Conservation (phyloP, 129 eudicot species). For the Apium graveolens region DNA sequence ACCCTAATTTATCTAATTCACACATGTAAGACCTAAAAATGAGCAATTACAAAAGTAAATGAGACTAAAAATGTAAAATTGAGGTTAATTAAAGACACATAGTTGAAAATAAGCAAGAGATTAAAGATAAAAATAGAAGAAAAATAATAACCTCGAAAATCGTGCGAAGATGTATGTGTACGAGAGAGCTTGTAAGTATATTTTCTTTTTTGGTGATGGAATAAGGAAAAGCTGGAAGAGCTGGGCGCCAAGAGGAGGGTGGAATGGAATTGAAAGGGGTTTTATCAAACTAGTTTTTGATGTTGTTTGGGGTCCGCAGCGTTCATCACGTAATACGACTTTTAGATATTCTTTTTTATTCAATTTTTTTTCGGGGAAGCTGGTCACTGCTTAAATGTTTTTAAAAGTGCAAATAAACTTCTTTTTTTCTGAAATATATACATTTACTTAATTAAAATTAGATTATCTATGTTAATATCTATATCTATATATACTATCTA, state of each 20-base stretch:
- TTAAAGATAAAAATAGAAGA: background rate
- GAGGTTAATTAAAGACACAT: background rate
- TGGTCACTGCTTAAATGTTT: no score
- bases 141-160: background rate
- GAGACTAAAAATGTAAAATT: background rate
- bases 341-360: background rate
- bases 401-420: no score
- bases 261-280: background rate
- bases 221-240: background rate
- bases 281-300: background rate
- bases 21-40: background rate
- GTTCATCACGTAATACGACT: background rate
- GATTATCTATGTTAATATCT: no score
- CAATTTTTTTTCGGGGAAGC: no score
- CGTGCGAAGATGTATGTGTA: background rate
- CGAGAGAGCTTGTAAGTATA: background rate
- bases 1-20: background rate
- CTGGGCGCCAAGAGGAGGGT: background rate
- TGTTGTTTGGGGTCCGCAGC: background rate
- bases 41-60: background rate
- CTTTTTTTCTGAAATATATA: no score
- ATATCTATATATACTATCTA: no score
- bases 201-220: background rate
- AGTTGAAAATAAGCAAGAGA: background rate
- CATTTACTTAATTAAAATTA: no score